Percentiles rank a stretch among this genome's conserved stretches.
These are phyloP conservation scores for Dactylellina sp. DNA, from an alignment of 2,329 filamentous ascomycete species.

Conservation along the genomic window DNA sequence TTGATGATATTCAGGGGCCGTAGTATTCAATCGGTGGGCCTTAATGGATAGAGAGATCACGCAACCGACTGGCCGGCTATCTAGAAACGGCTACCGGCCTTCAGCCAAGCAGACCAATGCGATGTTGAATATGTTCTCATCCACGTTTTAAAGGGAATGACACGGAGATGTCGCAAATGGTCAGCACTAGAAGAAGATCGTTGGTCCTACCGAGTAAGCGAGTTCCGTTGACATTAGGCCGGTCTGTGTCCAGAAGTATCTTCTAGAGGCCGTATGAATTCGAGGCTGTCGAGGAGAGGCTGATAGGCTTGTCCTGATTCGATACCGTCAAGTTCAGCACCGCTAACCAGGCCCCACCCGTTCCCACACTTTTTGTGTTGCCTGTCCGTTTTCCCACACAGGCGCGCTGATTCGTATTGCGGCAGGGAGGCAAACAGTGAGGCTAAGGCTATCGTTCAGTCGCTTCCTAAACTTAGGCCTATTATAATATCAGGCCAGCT, in stretches of 20 bases:
- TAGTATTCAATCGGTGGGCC: conserved; percentile 20
- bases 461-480: conserved; percentile 28
- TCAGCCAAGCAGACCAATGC: conserved; percentile 31
- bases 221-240: conserved; percentile 35
- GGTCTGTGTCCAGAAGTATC: conserved; percentile 27
- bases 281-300: conserved; percentile 1
- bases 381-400: conserved; percentile 38
- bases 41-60: conserved; percentile 28
- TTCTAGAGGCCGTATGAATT: conserved; percentile 21
- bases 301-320: conserved; percentile 22
- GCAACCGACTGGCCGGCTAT: conserved; percentile 11
- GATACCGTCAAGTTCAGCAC: conserved; percentile 17
- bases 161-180: conserved; percentile 33
- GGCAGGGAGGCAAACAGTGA: conserved; percentile 47
- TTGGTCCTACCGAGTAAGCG: conserved; percentile 44
- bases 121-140: neutral
- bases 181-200: conserved; percentile 43
- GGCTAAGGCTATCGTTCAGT: conserved; percentile 3
- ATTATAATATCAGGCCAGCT: conserved; percentile 24
- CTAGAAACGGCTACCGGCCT: neutral
- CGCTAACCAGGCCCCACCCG: no score
- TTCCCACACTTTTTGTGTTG: conserved; percentile 42
- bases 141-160: conserved; percentile 21
- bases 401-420: conserved; percentile 9
- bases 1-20: conserved; percentile 37